A percentile compares a stretch with the other conserved stretches of the same genome.
Evolutionary conservation across 1,139 yeast genomes (phyloP).

Genomic region (Magnusiomyces clavatus): DNA sequence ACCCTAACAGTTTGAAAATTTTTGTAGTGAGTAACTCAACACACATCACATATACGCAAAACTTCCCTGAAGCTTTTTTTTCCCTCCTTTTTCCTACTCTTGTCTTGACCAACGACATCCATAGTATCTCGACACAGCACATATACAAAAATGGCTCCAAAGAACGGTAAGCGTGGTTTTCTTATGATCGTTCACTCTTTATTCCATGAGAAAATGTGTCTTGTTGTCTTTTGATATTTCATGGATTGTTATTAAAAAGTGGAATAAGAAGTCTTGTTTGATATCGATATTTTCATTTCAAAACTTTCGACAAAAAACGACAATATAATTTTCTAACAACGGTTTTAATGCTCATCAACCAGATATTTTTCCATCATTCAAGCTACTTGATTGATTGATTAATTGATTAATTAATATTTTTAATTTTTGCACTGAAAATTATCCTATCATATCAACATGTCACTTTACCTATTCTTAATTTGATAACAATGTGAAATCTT

Average conservation of each 20-base stretch:
- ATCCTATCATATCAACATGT: too few species aligned
- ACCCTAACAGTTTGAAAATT: neutral
- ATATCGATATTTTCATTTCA: too few species aligned
- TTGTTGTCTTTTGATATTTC: neutral
- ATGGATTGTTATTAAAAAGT: neutral
- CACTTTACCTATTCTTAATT: neutral
- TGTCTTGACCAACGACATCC: conserved; percentile 15
- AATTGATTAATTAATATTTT: too few species aligned
- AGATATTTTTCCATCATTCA: too few species aligned
- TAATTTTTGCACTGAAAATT: too few species aligned
- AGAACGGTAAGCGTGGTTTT: conserved; percentile 18
- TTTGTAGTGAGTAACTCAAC: neutral
- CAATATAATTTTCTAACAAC: too few species aligned
- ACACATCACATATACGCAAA: neutral
- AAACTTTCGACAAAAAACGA: too few species aligned
- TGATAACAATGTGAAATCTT: neutral
- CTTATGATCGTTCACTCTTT: conserved; percentile 14
- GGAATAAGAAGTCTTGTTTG: too few species aligned
- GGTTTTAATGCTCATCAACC: too few species aligned
- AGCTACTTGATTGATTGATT: too few species aligned
- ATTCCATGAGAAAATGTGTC: too few species aligned
- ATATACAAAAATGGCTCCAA: conserved; percentile 16
- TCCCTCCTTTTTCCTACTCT: conserved; percentile 3
- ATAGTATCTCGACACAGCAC: conserved; percentile 14
- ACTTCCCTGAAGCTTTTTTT: neutral